Base-by-base conservation (phyloP, 768 basidiomycete genomes). In the Fistulinella prunicolor region DNA sequence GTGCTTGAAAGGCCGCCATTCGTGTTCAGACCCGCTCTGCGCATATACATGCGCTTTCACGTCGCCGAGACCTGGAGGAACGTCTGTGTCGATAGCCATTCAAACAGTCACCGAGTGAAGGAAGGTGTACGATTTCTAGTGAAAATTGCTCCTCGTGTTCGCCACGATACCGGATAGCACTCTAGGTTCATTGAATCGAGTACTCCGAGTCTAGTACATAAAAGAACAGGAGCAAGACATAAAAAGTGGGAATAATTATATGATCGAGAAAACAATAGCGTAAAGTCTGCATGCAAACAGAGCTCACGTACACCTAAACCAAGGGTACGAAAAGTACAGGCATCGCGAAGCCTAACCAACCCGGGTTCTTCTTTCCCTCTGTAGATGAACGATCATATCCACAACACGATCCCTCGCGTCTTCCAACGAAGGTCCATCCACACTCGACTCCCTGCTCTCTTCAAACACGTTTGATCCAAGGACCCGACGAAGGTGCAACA, bases 331-430 rank as follows among this genome's bases (percentile, higher is more conserved):
- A n/a, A n/a, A n/a, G n/a, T n/a, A n/a, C n/a, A n/a, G n/a, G n/a
- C n/a, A n/a, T n/a, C n/a, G n/a, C n/a, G n/a, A n/a, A n/a, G 29
- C 21, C 35, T 53, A 62, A n/a, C 54, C 46, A 19, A 35, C 17
- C 21, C 47, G 47, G 3, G 37, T 43, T 67, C 36, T 63, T 62
- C 42, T 64, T 60, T 44, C 58, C 56, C 41, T 58, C 58, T 61
- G 70, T 23, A 61, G 53, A 45, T 68, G 70, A 4, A 77, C 73
- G 39, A 89, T 72, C 72, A 84, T 72, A 68, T 91, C 89, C 39
- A 89, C 85, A 29, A 82, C 82, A n/a, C 75, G 68, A 64, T 90
- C 89, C 47, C 83, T 74, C 39, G 86, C 87, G 50, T 89, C 86
- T 63, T 90, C 88, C 44, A 89, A 62, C 22, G 64, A 63, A 72